A percentile compares a stretch with the other conserved stretches of the same genome.
Conservation (phyloP, 176 grass and related monocot species). For the Olyra latifolia region DNA sequence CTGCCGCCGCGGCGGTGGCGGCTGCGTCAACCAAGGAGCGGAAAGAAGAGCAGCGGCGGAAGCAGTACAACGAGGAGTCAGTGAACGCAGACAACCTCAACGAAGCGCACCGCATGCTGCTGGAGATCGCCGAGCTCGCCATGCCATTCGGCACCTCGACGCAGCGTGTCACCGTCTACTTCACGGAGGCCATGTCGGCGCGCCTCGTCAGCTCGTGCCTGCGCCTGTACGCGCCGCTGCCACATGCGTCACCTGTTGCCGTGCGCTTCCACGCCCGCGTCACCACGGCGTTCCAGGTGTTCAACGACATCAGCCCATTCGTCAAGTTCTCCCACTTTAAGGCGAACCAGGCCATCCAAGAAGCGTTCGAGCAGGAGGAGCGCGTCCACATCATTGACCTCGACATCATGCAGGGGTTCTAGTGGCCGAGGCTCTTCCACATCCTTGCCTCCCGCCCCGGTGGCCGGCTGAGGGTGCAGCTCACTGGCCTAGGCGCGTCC, state of each 20-base stretch:
- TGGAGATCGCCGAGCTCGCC: conserved; percentile 76
- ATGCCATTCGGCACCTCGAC: conserved; percentile 77
- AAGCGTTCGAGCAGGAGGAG: conserved; percentile 94
- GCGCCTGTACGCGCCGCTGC: conserved; percentile 76
- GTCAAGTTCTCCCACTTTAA: conserved; percentile 99
- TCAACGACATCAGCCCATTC: conserved; percentile 96
- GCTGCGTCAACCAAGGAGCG: conserved; percentile 34
- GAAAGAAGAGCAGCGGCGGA: conserved; percentile 59
- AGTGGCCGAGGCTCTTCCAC: conserved; percentile 98
- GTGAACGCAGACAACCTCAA: conserved; percentile 76
- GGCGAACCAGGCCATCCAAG: conserved; percentile 96
- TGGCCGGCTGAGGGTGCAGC: conserved; percentile 65
- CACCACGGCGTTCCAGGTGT: conserved; percentile 84
- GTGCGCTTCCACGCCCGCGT: conserved; percentile 44
- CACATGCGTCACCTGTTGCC: conserved; percentile 29
- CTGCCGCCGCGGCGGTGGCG: conserved; percentile 32
- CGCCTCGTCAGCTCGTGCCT: conserved; percentile 89
- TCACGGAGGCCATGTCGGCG: conserved; percentile 95
- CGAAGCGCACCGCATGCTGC: conserved; percentile 63
- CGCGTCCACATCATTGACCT: conserved; percentile 97
- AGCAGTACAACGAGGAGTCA: conserved; percentile 78
- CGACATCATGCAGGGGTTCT: conserved; percentile 97
- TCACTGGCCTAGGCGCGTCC: conserved; percentile 75
- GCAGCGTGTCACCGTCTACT: conserved; percentile 89
- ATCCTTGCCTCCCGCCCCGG: conserved; percentile 88